Evolutionary conservation across 163 green algal genomes (phyloP), one percentile per base, ranked within the genome.

Genomic region (Coccomyxa subellipsoidea): DNA sequence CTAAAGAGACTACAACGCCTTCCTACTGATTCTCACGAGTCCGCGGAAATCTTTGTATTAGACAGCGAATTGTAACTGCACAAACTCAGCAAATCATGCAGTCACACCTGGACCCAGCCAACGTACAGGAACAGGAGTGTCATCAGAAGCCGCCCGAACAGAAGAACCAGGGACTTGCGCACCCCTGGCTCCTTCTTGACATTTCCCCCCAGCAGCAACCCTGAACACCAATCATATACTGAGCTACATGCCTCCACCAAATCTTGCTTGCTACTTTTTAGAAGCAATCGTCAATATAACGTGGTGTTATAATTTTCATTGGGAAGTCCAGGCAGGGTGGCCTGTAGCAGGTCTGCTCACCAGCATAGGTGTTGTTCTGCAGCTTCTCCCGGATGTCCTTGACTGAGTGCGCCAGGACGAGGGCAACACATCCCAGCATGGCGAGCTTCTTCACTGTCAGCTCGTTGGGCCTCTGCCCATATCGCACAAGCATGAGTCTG

Each of bases 361-460:
- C 47, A 27, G 47, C 47, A 8, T 59, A 59, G 21, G 47, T 18
- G 23, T 59, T 59, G 47, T 59, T 59, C 47, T 59, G 66, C 66
- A 73, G 7, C 27, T 73, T 83, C 54, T 86, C 82, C 34, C 54
- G 71, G 31, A 78, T 85, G 79, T 83, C 71, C 69, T 83, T 83
- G 36, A 83, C 79, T 7, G 79, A 77, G 47, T 81, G 71, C 27
- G 66, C 47, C 39, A 88, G 59, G 47, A 88, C 82, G 72, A 89
- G 82, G 25, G 84, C 54, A 0, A 73, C 77, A 37, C 84, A 87
- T n/a, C 89, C 89, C 34, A 91, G 79, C 81, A 92, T 92, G 12
- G 89, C 87, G n/a, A 92, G 70, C 8, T 85, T 81, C 89, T 92
- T 92, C 12, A 89, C 82, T 72, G 87, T 72, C 47, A 91, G 77